These are phyloP conservation scores for Geotrichum bryndzae DNA, from an alignment of 1,139 yeast genomes.

Conservation along the genomic window DNA sequence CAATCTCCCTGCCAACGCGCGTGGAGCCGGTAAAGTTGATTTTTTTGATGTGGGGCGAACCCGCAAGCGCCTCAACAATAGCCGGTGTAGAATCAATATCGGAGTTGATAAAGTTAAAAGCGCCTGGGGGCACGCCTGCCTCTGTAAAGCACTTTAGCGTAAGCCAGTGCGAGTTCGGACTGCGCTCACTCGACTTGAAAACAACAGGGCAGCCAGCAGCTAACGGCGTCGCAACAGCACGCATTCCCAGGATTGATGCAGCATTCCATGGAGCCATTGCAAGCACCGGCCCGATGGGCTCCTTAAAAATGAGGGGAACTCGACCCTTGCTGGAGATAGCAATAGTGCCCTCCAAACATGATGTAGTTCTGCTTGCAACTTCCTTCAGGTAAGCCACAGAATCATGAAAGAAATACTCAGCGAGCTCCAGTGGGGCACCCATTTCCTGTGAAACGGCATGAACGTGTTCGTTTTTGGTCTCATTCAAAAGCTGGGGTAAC, in stretches of 20 bases:
- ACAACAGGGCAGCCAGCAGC: conserved; percentile 65
- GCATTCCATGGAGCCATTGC: conserved; percentile 50
- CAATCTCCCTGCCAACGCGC: conserved; percentile 56
- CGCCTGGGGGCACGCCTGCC: conserved; percentile 72
- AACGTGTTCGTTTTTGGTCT: conserved; percentile 1
- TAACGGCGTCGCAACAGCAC: conserved; percentile 34
- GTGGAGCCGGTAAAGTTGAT: conserved; percentile 62
- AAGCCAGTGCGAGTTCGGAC: conserved; percentile 56
- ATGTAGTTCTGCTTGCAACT: conserved; percentile 1
- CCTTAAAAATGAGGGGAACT: conserved; percentile 30
- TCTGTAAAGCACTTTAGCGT: conserved; percentile 50
- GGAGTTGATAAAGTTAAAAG: conserved; percentile 56
- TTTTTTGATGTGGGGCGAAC: conserved; percentile 52
- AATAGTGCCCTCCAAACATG: conserved; percentile 5
- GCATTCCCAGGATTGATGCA: conserved; percentile 37
- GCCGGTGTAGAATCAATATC: conserved; percentile 50
- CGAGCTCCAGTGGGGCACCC: conserved; percentile 11
- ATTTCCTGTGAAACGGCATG: conserved; percentile 11
- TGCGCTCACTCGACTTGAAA: conserved; percentile 60
- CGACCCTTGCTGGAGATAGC: conserved; percentile 3
- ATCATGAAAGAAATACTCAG: conserved; percentile 10
- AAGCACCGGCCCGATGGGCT: conserved; percentile 45
- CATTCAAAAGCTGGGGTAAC: background rate
- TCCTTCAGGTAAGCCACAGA: conserved; percentile 6
- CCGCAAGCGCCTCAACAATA: conserved; percentile 44